Evolutionary conservation across 108 stramenopile genomes (phyloP).

Genomic region (Epithemia pelagica): DNA sequence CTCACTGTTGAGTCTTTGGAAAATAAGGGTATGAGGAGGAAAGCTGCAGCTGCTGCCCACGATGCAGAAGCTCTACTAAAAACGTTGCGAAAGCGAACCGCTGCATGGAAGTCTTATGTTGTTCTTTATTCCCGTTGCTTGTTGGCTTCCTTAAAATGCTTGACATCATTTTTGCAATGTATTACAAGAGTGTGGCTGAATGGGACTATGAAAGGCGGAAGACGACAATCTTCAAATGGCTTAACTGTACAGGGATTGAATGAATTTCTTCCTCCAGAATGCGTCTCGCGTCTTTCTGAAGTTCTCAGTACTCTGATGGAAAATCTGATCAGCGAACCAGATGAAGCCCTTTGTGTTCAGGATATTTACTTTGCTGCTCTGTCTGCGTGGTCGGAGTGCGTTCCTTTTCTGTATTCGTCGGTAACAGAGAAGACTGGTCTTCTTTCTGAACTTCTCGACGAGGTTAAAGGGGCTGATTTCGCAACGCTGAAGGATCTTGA

Average conservation of each 20-base stretch:
- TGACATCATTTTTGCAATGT: neutral
- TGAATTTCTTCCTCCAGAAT: neutral
- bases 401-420: slow-evolving; percentile 48
- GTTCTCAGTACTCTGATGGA: neutral
- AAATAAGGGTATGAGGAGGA: slow-evolving; percentile 69
- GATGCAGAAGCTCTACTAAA: slow-evolving; percentile 48
- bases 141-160: slow-evolving; percentile 25
- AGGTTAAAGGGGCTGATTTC: neutral
- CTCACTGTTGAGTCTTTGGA: slow-evolving; percentile 44
- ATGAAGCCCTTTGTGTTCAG: neutral
- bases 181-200: neutral
- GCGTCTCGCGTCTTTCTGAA: neutral
- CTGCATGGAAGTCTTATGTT: slow-evolving; percentile 51
- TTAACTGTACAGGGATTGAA: slow-evolving; percentile 4
- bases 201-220: neutral
- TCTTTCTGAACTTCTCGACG: neutral
- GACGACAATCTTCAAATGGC: neutral
- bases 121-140: slow-evolving; percentile 50
- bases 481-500: neutral
- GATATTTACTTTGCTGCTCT: slow-evolving; percentile 16
- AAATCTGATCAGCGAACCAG: neutral
- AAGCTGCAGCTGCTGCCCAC: slow-evolving; percentile 80
- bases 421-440: slow-evolving; percentile 6
- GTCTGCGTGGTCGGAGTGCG: slow-evolving; percentile 53
- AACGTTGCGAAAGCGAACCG: slow-evolving; percentile 35